phyloP scores from a whole-genome alignment of 306 rosid species.

The Pyrus pyrifolia region DNA sequence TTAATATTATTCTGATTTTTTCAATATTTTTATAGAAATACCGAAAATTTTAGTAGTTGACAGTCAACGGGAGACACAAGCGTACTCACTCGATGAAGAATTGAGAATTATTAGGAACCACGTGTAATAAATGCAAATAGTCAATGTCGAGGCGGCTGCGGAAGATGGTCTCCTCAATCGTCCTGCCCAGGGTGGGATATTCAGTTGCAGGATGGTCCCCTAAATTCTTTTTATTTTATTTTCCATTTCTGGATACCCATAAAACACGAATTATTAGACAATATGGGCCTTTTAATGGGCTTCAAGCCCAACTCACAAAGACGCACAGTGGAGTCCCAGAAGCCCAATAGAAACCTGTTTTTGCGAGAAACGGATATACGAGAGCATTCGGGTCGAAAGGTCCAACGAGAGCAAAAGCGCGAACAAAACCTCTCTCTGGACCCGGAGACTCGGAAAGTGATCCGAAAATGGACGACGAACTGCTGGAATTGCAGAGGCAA shows the following conservation, averaged over 20 bases:
- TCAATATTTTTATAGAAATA: no score
- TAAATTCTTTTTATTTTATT: neutral
- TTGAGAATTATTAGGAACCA: neutral
- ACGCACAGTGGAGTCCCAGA: neutral
- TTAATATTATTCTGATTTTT: no score
- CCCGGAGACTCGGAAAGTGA: neutral
- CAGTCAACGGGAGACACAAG: neutral
- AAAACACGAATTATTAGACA: neutral
- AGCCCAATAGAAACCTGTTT: neutral
- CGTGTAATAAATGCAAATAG: neutral
- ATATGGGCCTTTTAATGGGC: neutral
- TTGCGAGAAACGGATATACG: neutral
- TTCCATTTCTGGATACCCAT: neutral
- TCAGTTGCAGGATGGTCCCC: neutral
- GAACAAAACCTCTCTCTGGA: neutral
- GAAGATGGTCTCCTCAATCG: no score
- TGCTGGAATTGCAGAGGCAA: conserved; percentile 86
- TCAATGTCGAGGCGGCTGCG: neutral
- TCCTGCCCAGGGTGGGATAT: neutral
- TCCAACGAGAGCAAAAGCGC: neutral
- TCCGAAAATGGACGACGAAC: conserved; percentile 79
- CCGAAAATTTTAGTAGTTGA: no score
- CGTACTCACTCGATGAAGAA: neutral
- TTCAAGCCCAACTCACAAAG: neutral
- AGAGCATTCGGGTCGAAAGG: neutral